These are phyloP conservation scores for Dactylellina cionopaga DNA, from an alignment of 2,329 filamentous ascomycete genomes.

Conservation along the genomic window DNA sequence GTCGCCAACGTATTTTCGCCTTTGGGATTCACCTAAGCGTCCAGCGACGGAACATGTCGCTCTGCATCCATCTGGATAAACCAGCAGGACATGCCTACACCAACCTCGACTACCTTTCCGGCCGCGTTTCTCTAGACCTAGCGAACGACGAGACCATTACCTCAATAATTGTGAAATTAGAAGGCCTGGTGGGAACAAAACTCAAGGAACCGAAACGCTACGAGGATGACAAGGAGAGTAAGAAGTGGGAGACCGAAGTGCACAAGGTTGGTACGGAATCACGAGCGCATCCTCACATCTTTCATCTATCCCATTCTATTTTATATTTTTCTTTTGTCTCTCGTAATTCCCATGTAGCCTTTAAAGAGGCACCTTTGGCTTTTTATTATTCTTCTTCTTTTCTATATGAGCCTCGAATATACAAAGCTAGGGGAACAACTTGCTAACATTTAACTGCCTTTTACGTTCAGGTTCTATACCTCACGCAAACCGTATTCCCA, in stretches of 20 bases:
- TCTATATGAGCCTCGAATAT: conserved; percentile 57
- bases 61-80: conserved; percentile 51
- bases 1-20: not conserved
- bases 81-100: conserved; percentile 51
- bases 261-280: conserved; percentile 62
- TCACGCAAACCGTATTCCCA: conserved; percentile 77
- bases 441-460: conserved; percentile 30
- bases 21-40: not conserved
- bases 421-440: not conserved
- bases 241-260: conserved; percentile 63
- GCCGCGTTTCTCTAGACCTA: conserved; percentile 63
- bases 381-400: too few species aligned
- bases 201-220: conserved; percentile 61
- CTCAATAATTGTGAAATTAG: conserved; percentile 79
- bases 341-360: too few species aligned
- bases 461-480: conserved; percentile 75
- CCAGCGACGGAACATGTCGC: conserved; percentile 48
- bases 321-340: too few species aligned
- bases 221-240: conserved; percentile 59
- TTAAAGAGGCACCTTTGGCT: too few species aligned
- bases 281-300: too few species aligned
- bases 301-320: conserved; percentile 35
- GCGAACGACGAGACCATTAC: conserved; percentile 63
- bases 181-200: conserved; percentile 79
- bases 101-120: conserved; percentile 47